These are phyloP conservation scores for Parascedosporium putredinis DNA, from an alignment of 2,329 filamentous ascomycete species.

Conservation along the genomic window DNA sequence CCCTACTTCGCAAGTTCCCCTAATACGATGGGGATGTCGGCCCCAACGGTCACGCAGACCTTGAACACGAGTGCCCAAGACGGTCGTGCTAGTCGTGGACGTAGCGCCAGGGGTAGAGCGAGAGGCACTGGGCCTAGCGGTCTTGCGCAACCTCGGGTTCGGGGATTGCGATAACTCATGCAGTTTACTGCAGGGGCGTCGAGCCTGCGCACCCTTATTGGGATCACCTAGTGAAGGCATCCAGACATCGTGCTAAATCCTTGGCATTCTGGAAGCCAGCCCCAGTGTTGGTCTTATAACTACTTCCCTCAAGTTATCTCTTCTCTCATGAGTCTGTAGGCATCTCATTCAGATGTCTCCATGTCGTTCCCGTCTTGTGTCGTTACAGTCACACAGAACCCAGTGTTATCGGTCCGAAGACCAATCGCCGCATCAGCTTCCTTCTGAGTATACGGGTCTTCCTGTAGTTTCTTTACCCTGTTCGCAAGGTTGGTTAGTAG, in stretches of 20 bases:
- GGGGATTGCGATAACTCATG: slow-evolving; percentile 22
- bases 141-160: slow-evolving; percentile 33
- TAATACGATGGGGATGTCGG: no score
- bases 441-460: slow-evolving; percentile 78
- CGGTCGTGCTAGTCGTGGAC: no score
- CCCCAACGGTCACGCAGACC: no score
- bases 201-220: no score
- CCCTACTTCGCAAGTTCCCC: slow-evolving; percentile 50
- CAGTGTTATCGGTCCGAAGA: slow-evolving; percentile 57
- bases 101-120: slow-evolving; percentile 16
- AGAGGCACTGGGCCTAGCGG: slow-evolving; percentile 32
- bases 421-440: slow-evolving; percentile 75
- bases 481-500: no score
- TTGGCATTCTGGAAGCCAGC: no score
- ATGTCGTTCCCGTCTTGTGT: slow-evolving; percentile 24
- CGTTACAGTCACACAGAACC: slow-evolving; percentile 14
- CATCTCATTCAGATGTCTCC: slow-evolving; percentile 20
- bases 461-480: slow-evolving; percentile 71
- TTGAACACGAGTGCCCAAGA: no score
- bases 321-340: no score
- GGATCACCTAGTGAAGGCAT: no score
- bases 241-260: no score
- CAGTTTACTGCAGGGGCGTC: neutral
- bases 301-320: no score
- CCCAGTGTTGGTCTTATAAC: no score